Base-by-base conservation (phyloP, 225 moss, liverwort and hornwort species). In the Antitrichia curtipendula region DNA sequence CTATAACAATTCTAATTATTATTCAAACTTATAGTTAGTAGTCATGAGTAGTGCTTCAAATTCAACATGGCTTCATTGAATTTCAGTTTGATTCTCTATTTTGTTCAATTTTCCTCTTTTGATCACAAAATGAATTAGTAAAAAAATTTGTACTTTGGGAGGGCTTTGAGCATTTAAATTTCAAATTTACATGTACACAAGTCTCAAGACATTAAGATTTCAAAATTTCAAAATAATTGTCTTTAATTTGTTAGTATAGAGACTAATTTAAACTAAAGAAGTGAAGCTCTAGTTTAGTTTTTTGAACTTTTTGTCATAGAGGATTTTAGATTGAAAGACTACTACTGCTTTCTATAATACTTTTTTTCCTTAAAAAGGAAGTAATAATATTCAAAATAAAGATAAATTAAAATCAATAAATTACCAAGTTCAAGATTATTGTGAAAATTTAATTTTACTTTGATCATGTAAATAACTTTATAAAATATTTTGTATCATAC, bases 1-100 rank as follows among this genome's bases (percentile, higher is more conserved):
- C 2, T 1, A 0, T 31, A 31, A 49, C 12, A 74, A 74, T 74
- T 19, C 7, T 19, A 74, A 49, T 49, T 32, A 6, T 31, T 49
- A 32, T 12, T 74, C 2, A 2, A 49, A 31, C 6, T 74, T 12
- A 74, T 1, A 0, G 2, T 4, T 2, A 50, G 1, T 34, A 34
- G 50, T 34, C 31, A 50, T 50, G 5, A 50, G 50, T 13, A 32
- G 11, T 75, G 21, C 6, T 50, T 75, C 34, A 32, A 74, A 32
- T 8, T 75, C 13, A 75, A 75, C 31, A 50, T 21, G 21, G 12
- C 8, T 49, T 28, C 5, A 34, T 20, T 49, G 21, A 13, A 52
- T 34, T 32, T 75, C 21, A 21, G 0, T 52, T 75, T 34, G 13
- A 22, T 50, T 34, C 8, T 32, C 5, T 32, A 29, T 13, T 50